Percentiles rank a stretch among this genome's conserved stretches.
phyloP scores from a whole-genome alignment of 495 filamentous ascomycete species.

The Aeminium ludgeri region DNA sequence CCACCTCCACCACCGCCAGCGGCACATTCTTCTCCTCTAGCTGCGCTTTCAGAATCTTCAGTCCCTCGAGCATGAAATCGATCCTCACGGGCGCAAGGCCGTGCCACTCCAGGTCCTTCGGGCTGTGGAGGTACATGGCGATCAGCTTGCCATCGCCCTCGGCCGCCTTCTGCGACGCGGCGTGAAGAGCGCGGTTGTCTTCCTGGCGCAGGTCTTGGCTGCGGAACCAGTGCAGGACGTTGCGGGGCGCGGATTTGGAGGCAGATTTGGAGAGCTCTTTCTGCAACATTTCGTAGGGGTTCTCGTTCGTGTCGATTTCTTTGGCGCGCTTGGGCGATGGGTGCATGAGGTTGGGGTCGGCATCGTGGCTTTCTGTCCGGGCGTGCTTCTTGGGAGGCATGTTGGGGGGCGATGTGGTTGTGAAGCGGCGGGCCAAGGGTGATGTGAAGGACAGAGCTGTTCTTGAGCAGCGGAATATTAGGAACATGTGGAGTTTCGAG shows the following conservation, averaged over 20 bases:
- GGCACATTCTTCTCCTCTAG: conserved; percentile 27
- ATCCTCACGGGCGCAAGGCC: conserved; percentile 27
- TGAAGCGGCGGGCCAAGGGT: too few relatives aligned
- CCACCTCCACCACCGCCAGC: conserved; percentile 21
- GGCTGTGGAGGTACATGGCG: conserved; percentile 25
- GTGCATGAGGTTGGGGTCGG: conserved; percentile 22
- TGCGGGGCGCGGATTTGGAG: conserved; percentile 14
- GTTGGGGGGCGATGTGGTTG: too few relatives aligned
- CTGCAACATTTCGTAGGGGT: conserved; percentile 20
- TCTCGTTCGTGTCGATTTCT: conserved; percentile 25
- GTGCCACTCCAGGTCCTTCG: conserved; percentile 28
- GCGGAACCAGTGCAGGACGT: conserved; percentile 29
- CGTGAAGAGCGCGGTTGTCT: conserved; percentile 28
- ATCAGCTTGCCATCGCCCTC: conserved; percentile 19
- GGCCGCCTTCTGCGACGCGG: conserved; percentile 24
- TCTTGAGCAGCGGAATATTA: too few relatives aligned
- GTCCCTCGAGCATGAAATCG: conserved; percentile 28
- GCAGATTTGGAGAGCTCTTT: conserved; percentile 18
- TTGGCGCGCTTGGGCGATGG: conserved; percentile 31
- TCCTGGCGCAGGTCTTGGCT: conserved; percentile 28
- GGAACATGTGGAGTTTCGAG: too few relatives aligned
- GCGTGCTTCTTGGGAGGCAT: conserved; percentile 14
- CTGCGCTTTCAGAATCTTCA: conserved; percentile 26
- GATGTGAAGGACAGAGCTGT: too few relatives aligned
- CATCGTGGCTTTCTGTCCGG: conserved; percentile 6